These are phyloP conservation scores for Vitis hybrid DNA, from an alignment of 177 flowering plant species.

Conservation along the genomic window DNA sequence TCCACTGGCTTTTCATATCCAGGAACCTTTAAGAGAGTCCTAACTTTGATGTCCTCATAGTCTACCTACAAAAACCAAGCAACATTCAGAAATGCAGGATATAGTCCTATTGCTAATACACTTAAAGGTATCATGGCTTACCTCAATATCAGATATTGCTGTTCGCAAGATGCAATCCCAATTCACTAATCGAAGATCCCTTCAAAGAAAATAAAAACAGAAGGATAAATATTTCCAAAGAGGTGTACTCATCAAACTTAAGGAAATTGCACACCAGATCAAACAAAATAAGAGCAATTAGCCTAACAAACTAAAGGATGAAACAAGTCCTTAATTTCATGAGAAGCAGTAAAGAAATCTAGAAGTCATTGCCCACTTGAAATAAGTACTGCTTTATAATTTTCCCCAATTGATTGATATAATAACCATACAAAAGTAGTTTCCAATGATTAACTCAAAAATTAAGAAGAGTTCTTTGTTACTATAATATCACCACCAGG, in stretches of 20 bases:
- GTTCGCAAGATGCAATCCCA: slow-evolving; percentile 94
- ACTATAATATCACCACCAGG: no score
- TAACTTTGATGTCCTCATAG: slow-evolving; percentile 72
- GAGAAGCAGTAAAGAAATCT: neutral
- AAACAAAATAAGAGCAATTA: no score
- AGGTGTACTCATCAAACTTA: neutral
- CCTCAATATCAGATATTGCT: slow-evolving; percentile 98
- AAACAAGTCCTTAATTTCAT: no score
- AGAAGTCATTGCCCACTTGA: neutral
- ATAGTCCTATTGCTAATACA: neutral
- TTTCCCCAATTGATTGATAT: no score
- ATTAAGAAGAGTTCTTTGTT: no score
- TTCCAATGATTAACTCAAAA: no score
- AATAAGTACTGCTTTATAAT: neutral
- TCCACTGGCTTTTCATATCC: slow-evolving; percentile 78
- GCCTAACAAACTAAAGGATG: no score
- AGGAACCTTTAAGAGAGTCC: slow-evolving; percentile 70
- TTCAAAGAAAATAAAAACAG: slow-evolving; percentile 21
- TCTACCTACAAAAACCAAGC: slow-evolving; percentile 62
- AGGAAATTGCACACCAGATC: no score
- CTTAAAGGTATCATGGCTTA: slow-evolving; percentile 16
- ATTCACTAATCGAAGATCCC: slow-evolving; percentile 91
- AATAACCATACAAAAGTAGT: no score
- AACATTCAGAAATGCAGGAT: slow-evolving; percentile 10
- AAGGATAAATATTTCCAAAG: neutral